Percentiles rank a stretch among this genome's conserved stretches.
Evolutionary conservation across 805 yeast genomes (phyloP).

Genomic region (Kodamaea fukazawae): DNA sequence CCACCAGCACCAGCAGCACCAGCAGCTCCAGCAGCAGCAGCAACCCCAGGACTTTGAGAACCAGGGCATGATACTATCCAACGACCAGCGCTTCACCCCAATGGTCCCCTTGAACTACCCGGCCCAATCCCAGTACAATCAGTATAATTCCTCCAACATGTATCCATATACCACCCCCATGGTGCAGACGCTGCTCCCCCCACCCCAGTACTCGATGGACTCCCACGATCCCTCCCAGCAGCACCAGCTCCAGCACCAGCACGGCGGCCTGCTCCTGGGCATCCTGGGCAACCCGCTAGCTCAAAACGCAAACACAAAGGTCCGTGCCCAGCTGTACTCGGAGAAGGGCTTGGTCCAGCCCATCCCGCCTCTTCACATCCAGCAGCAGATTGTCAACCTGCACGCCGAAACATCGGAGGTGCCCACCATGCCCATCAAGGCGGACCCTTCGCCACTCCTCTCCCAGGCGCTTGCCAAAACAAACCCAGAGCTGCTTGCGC

Average conservation of each 20-base stretch:
- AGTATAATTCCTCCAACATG: slow-evolving; percentile 15
- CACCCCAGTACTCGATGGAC: slow-evolving; percentile 14
- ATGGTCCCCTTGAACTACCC: slow-evolving; percentile 8
- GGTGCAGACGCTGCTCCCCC: slow-evolving; percentile 13
- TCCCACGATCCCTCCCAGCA: slow-evolving; percentile 13
- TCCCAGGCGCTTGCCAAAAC: slow-evolving; percentile 8
- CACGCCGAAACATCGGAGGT: slow-evolving; percentile 6
- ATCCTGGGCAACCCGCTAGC: not conserved
- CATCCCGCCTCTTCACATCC: slow-evolving; percentile 44
- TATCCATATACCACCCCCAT: slow-evolving; percentile 15
- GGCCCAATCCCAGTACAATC: slow-evolving; percentile 16
- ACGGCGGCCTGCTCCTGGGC: not conserved
- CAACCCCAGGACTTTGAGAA: slow-evolving; percentile 12
- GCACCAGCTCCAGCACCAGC: slow-evolving; percentile 1
- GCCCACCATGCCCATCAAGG: slow-evolving; percentile 9
- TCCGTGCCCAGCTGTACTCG: slow-evolving; percentile 11
- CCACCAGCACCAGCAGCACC: slow-evolving; percentile 2
- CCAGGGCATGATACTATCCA: slow-evolving; percentile 9
- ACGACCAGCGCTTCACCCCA: slow-evolving; percentile 6
- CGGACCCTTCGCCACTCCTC: slow-evolving; percentile 11
- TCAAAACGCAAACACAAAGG: slow-evolving; percentile 2
- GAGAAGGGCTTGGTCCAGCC: slow-evolving; percentile 25
- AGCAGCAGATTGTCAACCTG: slow-evolving; percentile 34
- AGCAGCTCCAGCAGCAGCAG: slow-evolving; percentile 5
- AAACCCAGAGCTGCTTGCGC: slow-evolving; percentile 8